phyloP scores from a whole-genome alignment of 176 grass and related monocot genomes.

The Urochloa ruziziensis region DNA sequence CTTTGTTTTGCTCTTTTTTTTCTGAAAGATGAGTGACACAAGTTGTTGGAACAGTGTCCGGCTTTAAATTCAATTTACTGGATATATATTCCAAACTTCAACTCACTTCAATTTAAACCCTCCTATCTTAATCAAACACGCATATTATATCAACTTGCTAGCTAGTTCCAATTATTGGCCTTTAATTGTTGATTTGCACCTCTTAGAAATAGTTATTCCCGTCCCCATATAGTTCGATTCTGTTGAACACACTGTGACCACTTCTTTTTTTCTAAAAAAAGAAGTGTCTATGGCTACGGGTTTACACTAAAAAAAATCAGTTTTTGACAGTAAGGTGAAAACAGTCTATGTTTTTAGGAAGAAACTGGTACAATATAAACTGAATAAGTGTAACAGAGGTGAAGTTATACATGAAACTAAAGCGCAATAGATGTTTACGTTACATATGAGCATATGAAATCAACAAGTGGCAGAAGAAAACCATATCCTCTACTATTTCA shows the following conservation, averaged over 20 bases:
- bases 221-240: background rate
- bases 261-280: background rate
- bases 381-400: background rate
- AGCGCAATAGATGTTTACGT: background rate
- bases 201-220: background rate
- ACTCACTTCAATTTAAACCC: conserved; percentile 16
- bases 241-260: background rate
- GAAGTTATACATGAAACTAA: background rate
- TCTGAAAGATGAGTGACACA: conserved; percentile 41
- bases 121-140: conserved; percentile 3
- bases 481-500: background rate
- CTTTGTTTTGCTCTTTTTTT: conserved; percentile 46
- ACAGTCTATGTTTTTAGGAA: background rate
- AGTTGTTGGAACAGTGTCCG: conserved; percentile 41
- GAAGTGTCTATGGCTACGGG: background rate
- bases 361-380: background rate
- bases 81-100: conserved; percentile 38
- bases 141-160: background rate
- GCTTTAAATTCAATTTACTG: conserved; percentile 38
- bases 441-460: background rate
- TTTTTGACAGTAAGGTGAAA: background rate
- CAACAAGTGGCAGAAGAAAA: conserved; percentile 21
- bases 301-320: background rate
- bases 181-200: background rate
- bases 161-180: conserved; percentile 12